Evolutionary conservation across 495 filamentous ascomycete genomes (phyloP), one percentile per base, ranked within the genome.

Genomic region (Daldinia childiae): DNA sequence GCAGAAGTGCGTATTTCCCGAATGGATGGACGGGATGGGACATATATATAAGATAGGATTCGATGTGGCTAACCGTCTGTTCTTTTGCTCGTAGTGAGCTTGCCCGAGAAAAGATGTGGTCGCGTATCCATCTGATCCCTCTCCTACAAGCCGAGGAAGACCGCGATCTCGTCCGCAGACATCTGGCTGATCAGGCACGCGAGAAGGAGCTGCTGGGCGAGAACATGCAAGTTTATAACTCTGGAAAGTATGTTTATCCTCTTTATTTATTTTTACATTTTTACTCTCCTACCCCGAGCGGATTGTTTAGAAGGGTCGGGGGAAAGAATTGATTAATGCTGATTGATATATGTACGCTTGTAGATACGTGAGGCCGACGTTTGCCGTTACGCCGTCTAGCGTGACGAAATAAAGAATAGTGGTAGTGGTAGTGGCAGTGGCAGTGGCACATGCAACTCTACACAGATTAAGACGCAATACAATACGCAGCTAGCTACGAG

Each of bases 101-200:
- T 67, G 92, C 90, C 59, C 92, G 95, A 51, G 95, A 99, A 77
- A 99, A 99, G 85, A 94, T 97, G 87, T 99, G 95, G 95, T 86
- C 90, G 50, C 91, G 95, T 72, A 94, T 98, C 74, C 88, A 99
- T 79, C 84, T 99, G 55, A 93, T 93, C 77, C 95, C 95, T 32
- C 80, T 95, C 69, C 89, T 99, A 58, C 94, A 98, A 77, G 95
- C 95, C 62, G 95, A 99, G 78, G 92, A 95, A 76, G 95, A 99
- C 84, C 91, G 95, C 54, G 95, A 99, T 83, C 89, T 92, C 77
- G 94, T 96, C 71, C 87, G 95, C 52, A 83, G 94, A 71, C 85
- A 93, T 77, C 88, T 89, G 62, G 95, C 96, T 55, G 92, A 97
- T 76, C 88, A 93, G 85, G 92, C 88, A 62, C 85, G 95, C 48